A percentile compares a stretch with the other conserved stretches of the same genome.
These are phyloP conservation scores for Cunninghamia lanceolata DNA, from an alignment of 75 land plant species.

Conservation along the genomic window DNA sequence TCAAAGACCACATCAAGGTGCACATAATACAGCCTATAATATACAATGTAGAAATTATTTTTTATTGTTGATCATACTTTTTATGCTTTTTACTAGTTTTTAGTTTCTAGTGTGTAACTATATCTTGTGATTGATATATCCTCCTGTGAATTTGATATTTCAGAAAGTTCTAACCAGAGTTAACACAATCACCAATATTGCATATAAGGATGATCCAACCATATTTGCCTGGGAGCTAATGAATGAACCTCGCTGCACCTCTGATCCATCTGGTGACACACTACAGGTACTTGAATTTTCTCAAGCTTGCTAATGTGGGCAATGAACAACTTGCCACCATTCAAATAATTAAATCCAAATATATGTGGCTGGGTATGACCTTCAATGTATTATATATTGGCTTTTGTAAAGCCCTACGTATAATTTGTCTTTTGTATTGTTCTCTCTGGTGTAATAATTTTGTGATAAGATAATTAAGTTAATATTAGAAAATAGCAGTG, in stretches of 20 bases:
- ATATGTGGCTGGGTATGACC: not conserved
- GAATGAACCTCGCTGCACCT: conserved; percentile 76
- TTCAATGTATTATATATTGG: not conserved
- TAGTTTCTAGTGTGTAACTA: not conserved
- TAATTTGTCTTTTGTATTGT: not conserved
- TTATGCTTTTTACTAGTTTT: not conserved
- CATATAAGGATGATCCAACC: conserved; percentile 87
- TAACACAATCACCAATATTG: conserved; percentile 68
- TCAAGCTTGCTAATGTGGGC: not conserved
- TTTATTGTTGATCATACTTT: not conserved
- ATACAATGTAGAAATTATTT: not conserved
- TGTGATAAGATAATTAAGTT: not conserved
- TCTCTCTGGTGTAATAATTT: not conserved
- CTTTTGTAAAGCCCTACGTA: not conserved
- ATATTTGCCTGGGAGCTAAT: conserved; percentile 97
- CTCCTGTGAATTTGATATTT: not conserved
- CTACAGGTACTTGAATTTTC: conserved; percentile 50
- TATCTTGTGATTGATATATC: not conserved
- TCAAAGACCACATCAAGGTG: conserved; percentile 73
- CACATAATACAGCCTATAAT: not conserved
- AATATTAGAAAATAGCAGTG: not conserved
- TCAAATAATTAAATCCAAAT: not conserved
- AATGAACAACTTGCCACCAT: not conserved
- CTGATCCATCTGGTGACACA: conserved; percentile 70
- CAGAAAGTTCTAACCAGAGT: conserved; percentile 72